Evolutionary conservation across 257 asterid genomes (phyloP).

Genomic region (Hygrophila difformis): DNA sequence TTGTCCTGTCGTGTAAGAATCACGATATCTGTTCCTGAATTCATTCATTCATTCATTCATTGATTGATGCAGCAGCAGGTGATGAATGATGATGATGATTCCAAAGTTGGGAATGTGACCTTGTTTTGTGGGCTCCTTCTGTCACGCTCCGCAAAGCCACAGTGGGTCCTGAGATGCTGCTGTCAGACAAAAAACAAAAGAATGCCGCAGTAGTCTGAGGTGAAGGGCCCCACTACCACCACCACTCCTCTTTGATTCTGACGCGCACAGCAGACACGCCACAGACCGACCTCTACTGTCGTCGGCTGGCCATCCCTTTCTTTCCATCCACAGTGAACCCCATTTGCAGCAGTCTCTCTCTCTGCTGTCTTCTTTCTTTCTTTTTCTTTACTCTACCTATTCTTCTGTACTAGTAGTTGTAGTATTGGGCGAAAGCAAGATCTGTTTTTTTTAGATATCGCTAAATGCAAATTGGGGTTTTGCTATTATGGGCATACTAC

Average conservation of each 20-base stretch:
- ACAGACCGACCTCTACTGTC: constrained; percentile 19
- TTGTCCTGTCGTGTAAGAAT: constrained; percentile 8
- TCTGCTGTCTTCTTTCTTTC: not conserved
- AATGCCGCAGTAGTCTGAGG: constrained; percentile 5
- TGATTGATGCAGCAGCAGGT: constrained; percentile 11
- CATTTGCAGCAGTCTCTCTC: constrained; percentile 1
- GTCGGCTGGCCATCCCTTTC: constrained; percentile 24
- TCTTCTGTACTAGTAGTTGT: no score
- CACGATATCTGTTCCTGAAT: not conserved
- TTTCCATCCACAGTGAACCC: constrained; percentile 17
- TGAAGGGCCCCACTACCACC: constrained; percentile 23
- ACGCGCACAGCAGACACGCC: constrained; percentile 32
- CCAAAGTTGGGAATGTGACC: constrained; percentile 19
- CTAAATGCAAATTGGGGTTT: constrained; percentile 9
- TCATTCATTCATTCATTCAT: constrained; percentile 1
- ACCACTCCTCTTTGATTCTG: constrained; percentile 30
- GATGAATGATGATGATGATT: constrained; percentile 19
- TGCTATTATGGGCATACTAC: constrained; percentile 18
- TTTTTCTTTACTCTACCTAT: no score
- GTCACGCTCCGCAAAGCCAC: constrained; percentile 10
- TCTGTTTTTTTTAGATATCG: constrained; percentile 6
- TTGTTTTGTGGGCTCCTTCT: constrained; percentile 19
- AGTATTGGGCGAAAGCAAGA: constrained; percentile 16
- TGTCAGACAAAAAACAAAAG: constrained; percentile 16
- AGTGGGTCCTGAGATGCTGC: constrained; percentile 15